Percentiles rank a stretch among this genome's conserved stretches.
Evolutionary conservation across 2,329 filamentous ascomycete species (phyloP).

Genomic region (Fusarium chlamydosporum): DNA sequence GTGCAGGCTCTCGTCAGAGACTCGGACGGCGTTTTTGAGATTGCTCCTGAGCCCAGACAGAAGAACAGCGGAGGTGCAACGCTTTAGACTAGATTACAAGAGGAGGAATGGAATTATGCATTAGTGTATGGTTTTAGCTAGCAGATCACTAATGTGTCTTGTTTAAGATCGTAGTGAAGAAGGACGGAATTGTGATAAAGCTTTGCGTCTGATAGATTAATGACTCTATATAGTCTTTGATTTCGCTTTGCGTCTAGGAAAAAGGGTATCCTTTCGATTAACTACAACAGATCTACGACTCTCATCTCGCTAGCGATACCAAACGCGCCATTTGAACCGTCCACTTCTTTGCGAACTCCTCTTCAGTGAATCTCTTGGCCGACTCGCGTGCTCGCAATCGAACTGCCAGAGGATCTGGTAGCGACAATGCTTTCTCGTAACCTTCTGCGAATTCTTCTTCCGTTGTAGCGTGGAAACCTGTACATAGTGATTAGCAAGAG

Average conservation of each 20-base stretch:
- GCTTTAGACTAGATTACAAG: conserved; percentile 48
- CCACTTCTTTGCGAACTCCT: conserved; percentile 87
- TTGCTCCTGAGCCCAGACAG: conserved; percentile 82
- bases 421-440: conserved; percentile 81
- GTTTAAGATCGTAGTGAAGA: background rate
- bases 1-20: conserved; percentile 73
- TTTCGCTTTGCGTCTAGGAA: conserved; percentile 37
- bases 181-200: background rate
- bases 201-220: conserved; percentile 21
- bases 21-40: conserved; percentile 79
- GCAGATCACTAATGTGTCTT: background rate
- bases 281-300: conserved; percentile 39
- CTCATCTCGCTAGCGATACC: conserved; percentile 62
- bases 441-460: conserved; percentile 82
- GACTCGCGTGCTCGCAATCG: conserved; percentile 81
- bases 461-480: conserved; percentile 88
- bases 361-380: conserved; percentile 87
- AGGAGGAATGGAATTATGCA: background rate
- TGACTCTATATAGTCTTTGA: conserved; percentile 35
- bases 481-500: conserved; percentile 3
- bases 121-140: background rate
- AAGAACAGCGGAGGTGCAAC: conserved; percentile 75
- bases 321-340: conserved; percentile 79
- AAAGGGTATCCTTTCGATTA: conserved; percentile 58
- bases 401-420: conserved; percentile 81